Evolutionary conservation across 176 grass and related monocot species (phyloP), one percentile per base, ranked within the genome.

Genomic region (Eleusine coracana): DNA sequence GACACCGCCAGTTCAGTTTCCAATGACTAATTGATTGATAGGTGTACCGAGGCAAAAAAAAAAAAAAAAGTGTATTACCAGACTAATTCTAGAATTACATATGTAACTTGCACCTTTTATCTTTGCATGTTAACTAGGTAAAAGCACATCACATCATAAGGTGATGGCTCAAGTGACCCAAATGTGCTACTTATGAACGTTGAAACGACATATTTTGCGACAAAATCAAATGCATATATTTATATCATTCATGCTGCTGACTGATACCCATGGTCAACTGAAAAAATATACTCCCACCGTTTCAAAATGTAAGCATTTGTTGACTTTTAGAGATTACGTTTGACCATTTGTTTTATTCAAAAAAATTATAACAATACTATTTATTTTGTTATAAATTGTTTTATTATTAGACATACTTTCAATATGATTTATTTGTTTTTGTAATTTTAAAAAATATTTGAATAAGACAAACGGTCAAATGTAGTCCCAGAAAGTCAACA

Each of bases 181-280:
- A 42, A 8, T 0, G 21, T 23, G 56, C 21, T 9, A 28, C 23
- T 27, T 62, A 8, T 45, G 25, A 59, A 60, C 29, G 38, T 23
- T 23, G 41, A 49, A 40, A 20, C 15, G 51, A 84, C 49, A 88
- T 48, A 65, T 3, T 34, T 49, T 16, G n/a, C 5, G 3, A 45
- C 1, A 63, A 49, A 68, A 25, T 7, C 31, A 15, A 59, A 21
- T 16, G 67, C 68, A 17, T 23, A 45, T 25, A 20, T 36, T 80
- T 80, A 13, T 69, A 87, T 11, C 62, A 85, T 52, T 84, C 3
- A 42, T 59, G 8, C 50, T 55, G 54, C 58, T 37, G 48, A 70
- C 63, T 64, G 58, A 37, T 48, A 62, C 1, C 10, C n/a, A 39
- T 55, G 39, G 27, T 3, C 44, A 74, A 27, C 17, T 37, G 46